Conservation (phyloP, 2,329 filamentous ascomycete genomes). For the Penicillium expansum region DNA sequence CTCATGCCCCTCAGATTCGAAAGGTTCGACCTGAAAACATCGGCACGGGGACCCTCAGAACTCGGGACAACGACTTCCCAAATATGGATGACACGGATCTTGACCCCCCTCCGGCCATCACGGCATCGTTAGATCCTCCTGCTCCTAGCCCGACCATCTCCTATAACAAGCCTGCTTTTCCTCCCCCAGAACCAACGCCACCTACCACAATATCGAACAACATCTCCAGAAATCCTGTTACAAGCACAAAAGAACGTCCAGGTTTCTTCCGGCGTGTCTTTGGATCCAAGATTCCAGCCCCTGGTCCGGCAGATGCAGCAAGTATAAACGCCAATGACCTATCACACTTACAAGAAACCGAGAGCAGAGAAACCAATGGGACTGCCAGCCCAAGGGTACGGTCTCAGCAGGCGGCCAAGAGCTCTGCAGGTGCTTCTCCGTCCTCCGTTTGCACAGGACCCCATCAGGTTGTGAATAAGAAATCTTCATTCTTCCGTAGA, state of each 20-base stretch:
- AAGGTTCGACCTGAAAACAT: slow-evolving; percentile 42
- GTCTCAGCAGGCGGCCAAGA: slow-evolving; percentile 28
- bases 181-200: slow-evolving; percentile 41
- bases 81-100: slow-evolving; percentile 27
- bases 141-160: slow-evolving; percentile 55
- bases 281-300: slow-evolving; percentile 61
- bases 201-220: slow-evolving; percentile 16
- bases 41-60: slow-evolving; percentile 36
- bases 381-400: slow-evolving; percentile 24
- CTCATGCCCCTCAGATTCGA: slow-evolving; percentile 36
- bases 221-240: neutral
- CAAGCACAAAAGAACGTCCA: slow-evolving; percentile 63
- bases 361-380: slow-evolving; percentile 24
- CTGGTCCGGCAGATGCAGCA: slow-evolving; percentile 20
- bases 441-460: slow-evolving; percentile 32
- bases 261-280: slow-evolving; percentile 96
- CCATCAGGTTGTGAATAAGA: slow-evolving; percentile 73
- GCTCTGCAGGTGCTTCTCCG: slow-evolving; percentile 20
- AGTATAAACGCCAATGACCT: slow-evolving; percentile 18
- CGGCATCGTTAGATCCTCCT: slow-evolving; percentile 48
- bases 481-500: slow-evolving; percentile 89
- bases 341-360: slow-evolving; percentile 25
- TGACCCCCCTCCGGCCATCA: slow-evolving; percentile 42
- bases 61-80: slow-evolving; percentile 32
- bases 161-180: slow-evolving; percentile 48